phyloP scores from a whole-genome alignment of 129 eudicot genomes.

The Escallonia herrerae region DNA sequence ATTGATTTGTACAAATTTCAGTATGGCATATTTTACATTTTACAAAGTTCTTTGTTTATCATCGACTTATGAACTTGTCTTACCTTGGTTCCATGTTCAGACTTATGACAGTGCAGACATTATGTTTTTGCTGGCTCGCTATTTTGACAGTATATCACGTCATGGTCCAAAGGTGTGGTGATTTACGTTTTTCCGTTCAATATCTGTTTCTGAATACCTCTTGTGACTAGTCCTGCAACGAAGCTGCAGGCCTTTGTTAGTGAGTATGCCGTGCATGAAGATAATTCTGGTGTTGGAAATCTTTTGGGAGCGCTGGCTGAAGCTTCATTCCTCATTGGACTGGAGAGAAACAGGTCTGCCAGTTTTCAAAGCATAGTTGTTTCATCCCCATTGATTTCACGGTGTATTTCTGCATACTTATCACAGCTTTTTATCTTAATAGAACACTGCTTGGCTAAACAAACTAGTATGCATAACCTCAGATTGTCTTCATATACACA shows the following conservation, averaged over 20 bases:
- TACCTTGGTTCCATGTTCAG: constrained; percentile 17
- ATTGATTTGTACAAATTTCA: neutral
- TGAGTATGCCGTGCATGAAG: constrained; percentile 83
- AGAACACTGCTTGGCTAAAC: neutral
- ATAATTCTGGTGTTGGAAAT: constrained; percentile 74
- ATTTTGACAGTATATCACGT: constrained; percentile 54
- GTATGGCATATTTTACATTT: neutral
- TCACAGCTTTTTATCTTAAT: neutral
- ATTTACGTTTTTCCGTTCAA: neutral
- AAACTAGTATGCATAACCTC: neutral
- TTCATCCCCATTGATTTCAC: too few species aligned
- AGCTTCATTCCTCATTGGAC: constrained; percentile 89
- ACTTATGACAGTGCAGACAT: constrained; percentile 43
- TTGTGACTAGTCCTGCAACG: constrained; percentile 2
- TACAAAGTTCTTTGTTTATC: neutral
- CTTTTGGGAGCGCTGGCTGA: constrained; percentile 81
- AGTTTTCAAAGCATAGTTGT: neutral
- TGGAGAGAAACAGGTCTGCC: constrained; percentile 75
- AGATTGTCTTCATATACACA: neutral
- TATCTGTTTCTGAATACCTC: neutral
- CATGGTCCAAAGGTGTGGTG: constrained; percentile 77
- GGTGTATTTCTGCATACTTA: neutral
- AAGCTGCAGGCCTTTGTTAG: constrained; percentile 84
- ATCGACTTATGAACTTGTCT: too few species aligned
- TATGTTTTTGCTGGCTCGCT: constrained; percentile 43